phyloP scores from a whole-genome alignment of 345 rosid species.

The Sonneratia alba region DNA sequence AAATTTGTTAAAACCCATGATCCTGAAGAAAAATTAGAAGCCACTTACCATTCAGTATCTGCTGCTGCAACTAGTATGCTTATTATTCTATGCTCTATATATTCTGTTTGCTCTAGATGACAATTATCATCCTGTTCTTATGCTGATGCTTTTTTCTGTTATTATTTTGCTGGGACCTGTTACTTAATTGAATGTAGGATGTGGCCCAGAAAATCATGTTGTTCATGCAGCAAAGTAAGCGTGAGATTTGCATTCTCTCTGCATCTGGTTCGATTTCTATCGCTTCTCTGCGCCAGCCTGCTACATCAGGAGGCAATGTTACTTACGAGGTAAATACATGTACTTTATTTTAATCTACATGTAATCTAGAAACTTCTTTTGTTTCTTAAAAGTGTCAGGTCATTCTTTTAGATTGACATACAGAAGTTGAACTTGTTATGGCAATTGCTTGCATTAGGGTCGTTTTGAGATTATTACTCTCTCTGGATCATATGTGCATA shows the following conservation, averaged over 20 bases:
- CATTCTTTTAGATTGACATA: background rate
- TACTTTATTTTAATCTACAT: background rate
- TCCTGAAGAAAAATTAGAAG: background rate
- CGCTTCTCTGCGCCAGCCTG: slow-evolving; percentile 73
- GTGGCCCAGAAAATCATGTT: slow-evolving; percentile 60
- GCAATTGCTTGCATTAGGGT: slow-evolving; percentile 41
- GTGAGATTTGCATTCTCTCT: slow-evolving; percentile 74
- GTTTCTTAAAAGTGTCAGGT: too few species aligned
- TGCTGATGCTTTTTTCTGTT: background rate
- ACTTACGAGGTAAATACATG: slow-evolving; percentile 51
- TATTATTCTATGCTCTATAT: background rate
- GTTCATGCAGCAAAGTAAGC: slow-evolving; percentile 71
- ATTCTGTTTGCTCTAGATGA: background rate
- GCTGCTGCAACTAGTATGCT: background rate
- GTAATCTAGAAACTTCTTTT: background rate
- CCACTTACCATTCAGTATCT: background rate
- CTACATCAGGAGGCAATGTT: slow-evolving; percentile 66
- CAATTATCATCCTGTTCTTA: background rate
- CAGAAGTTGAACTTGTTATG: background rate
- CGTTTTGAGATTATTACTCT: slow-evolving; percentile 74
- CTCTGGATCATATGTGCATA: slow-evolving; percentile 73
- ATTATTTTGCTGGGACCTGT: slow-evolving; percentile 1
- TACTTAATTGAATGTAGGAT: slow-evolving; percentile 33
- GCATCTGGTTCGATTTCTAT: slow-evolving; percentile 77
- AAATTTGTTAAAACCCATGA: too few species aligned